These are phyloP conservation scores for Mycena rebaudengoi DNA, from an alignment of 768 basidiomycete genomes.

Conservation along the genomic window DNA sequence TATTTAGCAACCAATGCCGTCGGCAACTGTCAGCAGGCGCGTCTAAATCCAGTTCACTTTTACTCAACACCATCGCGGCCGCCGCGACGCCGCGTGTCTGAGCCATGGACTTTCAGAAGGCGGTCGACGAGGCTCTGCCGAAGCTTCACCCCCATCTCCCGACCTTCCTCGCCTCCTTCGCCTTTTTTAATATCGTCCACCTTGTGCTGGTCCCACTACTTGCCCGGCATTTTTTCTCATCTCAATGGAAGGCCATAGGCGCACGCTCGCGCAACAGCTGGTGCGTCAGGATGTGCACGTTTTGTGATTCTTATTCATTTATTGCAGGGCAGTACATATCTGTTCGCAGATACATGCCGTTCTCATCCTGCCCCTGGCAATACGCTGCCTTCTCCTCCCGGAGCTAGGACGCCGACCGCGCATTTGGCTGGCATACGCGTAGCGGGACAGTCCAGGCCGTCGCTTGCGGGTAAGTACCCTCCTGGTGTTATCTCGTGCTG, in stretches of 20 bases:
- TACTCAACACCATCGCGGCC: too few species aligned
- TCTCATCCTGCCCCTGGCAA: slow-evolving; percentile 70
- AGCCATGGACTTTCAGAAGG: slow-evolving; percentile 10
- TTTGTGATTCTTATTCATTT: slow-evolving; percentile 20
- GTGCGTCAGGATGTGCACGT: slow-evolving; percentile 43
- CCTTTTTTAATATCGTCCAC: slow-evolving; percentile 67
- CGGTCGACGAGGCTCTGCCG: slow-evolving; percentile 41
- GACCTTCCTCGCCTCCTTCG: slow-evolving; percentile 60
- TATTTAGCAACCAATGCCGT: too few species aligned
- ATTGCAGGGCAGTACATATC: slow-evolving; percentile 74
- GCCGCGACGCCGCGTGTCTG: too few species aligned
- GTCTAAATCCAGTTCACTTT: too few species aligned
- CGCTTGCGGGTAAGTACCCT: slow-evolving; percentile 63
- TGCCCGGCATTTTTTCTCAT: slow-evolving; percentile 56
- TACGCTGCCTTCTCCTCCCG: slow-evolving; percentile 57
- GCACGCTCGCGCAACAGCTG: slow-evolving; percentile 66
- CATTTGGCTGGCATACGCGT: slow-evolving; percentile 76
- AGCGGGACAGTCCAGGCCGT: slow-evolving; percentile 71
- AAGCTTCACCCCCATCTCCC: slow-evolving; percentile 65
- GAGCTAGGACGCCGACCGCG: slow-evolving; percentile 66
- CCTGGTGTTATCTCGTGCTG: not conserved
- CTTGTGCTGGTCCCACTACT: slow-evolving; percentile 63
- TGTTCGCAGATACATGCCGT: slow-evolving; percentile 80
- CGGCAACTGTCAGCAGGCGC: too few species aligned
- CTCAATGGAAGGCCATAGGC: slow-evolving; percentile 57